Evolutionary conservation across 129 eudicot species (phyloP), one percentile per base, ranked within the genome.

Genomic region (Escallonia herrerae): DNA sequence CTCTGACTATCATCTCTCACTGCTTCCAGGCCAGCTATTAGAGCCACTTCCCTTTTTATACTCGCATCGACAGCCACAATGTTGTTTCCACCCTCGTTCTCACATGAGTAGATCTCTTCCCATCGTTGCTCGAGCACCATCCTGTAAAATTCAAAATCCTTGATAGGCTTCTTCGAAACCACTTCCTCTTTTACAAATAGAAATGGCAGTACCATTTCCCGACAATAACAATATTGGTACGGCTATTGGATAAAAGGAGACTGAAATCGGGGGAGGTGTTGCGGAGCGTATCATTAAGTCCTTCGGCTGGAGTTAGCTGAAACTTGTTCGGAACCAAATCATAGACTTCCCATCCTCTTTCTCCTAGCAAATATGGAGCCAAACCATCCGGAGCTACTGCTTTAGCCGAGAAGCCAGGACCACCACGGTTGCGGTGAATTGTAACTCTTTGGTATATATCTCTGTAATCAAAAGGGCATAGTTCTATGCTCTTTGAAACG

Each of bases 121-220:
- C 85, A 80, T 71, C 80, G 67, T 54, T 52, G 72, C 78, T 80
- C 70, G 1, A 80, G 78, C n/a, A 75, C 66, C 64, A 76, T 3
- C 61, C 72, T 78, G 58, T 80, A 80, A 38, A 75, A 46, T 72
- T 71, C 8, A 14, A 75, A 76, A 42, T 57, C 67, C 48, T 51
- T 58, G 77, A 80, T 76, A 37, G 72, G 85, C 2, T 73, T 60
- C 15, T 60, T 38, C 2, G 15, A 37, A 40, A 49, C 59, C 2
- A 47, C 52, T 15, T 59, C 77, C 38, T 80, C 85, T 52, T 65
- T 80, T 39, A 80, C 62, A 9, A 75, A 75, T 42, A 76, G 42
- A 62, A 76, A 1, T 81, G 85, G 76, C 78, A 71, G 12, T 75
- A 76, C 85, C 85, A 80, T n/a, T 48, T 68, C 13, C 81, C 85